Percentiles rank a stretch among this genome's conserved stretches.
Conservation (phyloP, 2,329 filamentous ascomycete genomes). For the Pseudogymnoascus sp. region DNA sequence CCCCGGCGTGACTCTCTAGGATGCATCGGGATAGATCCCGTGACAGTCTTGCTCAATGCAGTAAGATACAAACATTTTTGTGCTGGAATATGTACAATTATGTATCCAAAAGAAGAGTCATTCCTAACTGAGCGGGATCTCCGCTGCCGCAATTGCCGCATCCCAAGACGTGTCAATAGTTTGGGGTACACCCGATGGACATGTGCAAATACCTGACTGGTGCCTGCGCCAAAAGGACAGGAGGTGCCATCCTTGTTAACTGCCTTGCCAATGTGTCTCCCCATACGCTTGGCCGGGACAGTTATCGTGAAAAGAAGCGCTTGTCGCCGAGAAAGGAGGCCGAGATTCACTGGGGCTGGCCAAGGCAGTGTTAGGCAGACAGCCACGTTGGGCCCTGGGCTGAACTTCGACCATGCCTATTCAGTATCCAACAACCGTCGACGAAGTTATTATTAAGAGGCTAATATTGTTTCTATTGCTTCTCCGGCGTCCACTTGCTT, state of each 20-base stretch:
- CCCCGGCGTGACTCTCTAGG: neutral
- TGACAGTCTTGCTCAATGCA: constrained; percentile 1
- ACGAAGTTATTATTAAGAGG: neutral
- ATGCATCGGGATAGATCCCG: neutral
- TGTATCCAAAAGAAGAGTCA: neutral
- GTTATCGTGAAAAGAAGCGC: neutral
- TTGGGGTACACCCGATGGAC: neutral
- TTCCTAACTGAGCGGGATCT: neutral
- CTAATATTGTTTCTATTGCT: constrained; percentile 2
- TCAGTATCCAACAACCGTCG: constrained; percentile 1
- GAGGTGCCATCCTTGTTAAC: neutral
- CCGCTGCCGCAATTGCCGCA: neutral
- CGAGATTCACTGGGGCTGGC: neutral
- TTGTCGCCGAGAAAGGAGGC: neutral
- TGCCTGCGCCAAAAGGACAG: constrained; percentile 1
- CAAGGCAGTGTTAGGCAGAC: constrained; percentile 7
- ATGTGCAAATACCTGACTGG: neutral
- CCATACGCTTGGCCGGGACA: neutral
- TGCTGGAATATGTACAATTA: constrained; percentile 2
- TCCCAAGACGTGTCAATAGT: neutral
- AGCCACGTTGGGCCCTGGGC: neutral
- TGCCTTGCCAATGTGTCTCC: neutral
- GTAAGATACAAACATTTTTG: neutral
- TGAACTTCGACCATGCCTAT: neutral
- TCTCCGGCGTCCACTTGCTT: neutral